Evolutionary conservation across 129 eudicot species (phyloP), one percentile per base, ranked within the genome.

Genomic region (Chrysanthemum makinoi): DNA sequence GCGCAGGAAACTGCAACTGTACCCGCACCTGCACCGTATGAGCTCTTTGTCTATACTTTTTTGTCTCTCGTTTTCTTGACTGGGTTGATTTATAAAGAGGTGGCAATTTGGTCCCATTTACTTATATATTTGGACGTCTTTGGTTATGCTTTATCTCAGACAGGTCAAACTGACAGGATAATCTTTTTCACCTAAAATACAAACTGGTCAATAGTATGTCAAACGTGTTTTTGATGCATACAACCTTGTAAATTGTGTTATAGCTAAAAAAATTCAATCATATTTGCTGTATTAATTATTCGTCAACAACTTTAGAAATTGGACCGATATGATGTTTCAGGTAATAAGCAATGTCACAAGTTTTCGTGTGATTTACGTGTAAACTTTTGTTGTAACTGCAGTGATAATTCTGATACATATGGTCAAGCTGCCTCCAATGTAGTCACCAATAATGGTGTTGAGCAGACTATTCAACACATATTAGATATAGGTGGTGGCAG

Each of bases 401-500:
- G 95, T 72, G 84, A 66, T 53, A 54, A 81, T 66, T 74, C 88
- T 55, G 90, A 82, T 70, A 68, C 86, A 61, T 84, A 83, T 82
- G 89, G 77, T 54, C 80, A 89, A 58, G 86, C 90, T 79, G 96
- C 96, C 77, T 87, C 97, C 33, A 89, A 50, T 80, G 75, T 85
- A 57, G 95, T 87, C 53, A 80, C 78, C 11, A 84, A 73, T 50
- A 78, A 66, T 75, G 75, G 62, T 74, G 81, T 87, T 62, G 97
- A 94, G 62, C 92, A 89, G 72, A 89, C 91, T 51, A 74, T 89
- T 73, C 96, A 93, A 75, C 92, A 84, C 80, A 68, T 93, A 67
- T 68, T 93, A 84, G 98, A 89, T 78, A 85, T 93, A 79, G 98
- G 98, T 58, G 98, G 98, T 76, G 96, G 98, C 66, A 87, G 75